Evolutionary conservation across 192 early-diverging fungal genomes (phyloP).

Genomic region (Coemansia sp.): DNA sequence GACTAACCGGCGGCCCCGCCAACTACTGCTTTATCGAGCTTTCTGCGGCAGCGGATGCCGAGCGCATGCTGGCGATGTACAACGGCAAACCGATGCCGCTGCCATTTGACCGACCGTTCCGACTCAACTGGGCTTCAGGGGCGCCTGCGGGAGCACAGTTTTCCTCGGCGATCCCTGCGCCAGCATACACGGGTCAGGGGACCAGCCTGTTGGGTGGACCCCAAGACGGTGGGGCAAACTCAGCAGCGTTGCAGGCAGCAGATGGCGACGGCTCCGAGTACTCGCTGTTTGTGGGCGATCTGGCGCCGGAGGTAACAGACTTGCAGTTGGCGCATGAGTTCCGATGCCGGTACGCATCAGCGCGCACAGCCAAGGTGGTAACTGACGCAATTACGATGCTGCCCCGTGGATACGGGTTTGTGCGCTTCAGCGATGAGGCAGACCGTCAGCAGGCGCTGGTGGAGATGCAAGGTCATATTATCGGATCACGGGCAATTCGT

Average conservation of each 20-base stretch:
- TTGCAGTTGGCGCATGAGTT: slow-evolving; percentile 67
- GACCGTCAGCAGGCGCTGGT: slow-evolving; percentile 86
- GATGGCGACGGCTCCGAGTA: slow-evolving; percentile 68
- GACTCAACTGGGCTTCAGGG: slow-evolving; percentile 96
- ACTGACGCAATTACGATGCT: slow-evolving; percentile 79
- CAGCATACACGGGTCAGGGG: neutral
- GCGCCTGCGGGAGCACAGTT: slow-evolving; percentile 55
- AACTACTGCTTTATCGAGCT: slow-evolving; percentile 97
- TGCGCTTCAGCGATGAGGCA: slow-evolving; percentile 81
- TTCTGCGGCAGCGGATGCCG: slow-evolving; percentile 62
- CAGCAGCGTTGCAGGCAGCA: neutral
- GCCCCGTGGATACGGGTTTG: slow-evolving; percentile 93
- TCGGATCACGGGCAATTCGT: slow-evolving; percentile 85
- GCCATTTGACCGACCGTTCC: slow-evolving; percentile 73
- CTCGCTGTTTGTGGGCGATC: slow-evolving; percentile 95
- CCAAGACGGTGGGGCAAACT: neutral
- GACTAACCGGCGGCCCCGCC: slow-evolving; percentile 70
- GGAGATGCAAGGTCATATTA: slow-evolving; percentile 86
- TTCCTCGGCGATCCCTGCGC: neutral
- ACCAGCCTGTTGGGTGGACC: neutral
- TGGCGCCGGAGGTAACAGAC: slow-evolving; percentile 89
- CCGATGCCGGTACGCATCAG: slow-evolving; percentile 78
- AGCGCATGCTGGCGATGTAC: slow-evolving; percentile 67
- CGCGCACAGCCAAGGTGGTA: slow-evolving; percentile 92
- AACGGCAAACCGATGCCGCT: slow-evolving; percentile 84